Percentiles rank a stretch among this genome's conserved stretches.
Evolutionary conservation across 225 moss, liverwort and hornwort species (phyloP).

Genomic region (Lunularia cruciata): DNA sequence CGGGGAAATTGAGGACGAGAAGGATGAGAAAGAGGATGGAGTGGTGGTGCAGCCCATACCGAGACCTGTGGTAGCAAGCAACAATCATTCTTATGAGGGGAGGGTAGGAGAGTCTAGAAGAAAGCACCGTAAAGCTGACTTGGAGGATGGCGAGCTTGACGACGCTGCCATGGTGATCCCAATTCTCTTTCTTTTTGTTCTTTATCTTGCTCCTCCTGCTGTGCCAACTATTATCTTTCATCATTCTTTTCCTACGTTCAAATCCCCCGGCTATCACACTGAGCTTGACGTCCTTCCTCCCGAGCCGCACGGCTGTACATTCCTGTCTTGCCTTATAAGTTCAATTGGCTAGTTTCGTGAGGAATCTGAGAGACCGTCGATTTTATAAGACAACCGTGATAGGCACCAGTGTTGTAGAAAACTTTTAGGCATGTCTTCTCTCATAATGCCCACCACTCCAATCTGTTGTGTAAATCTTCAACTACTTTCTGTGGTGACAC

Average conservation of each 20-base stretch:
- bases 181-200: conserved; percentile 43
- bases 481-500: background rate
- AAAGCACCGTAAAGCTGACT: conserved; percentile 81
- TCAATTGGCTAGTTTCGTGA: conserved; percentile 22
- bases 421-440: conserved; percentile 7
- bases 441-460: background rate
- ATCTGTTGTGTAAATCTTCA: background rate
- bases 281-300: conserved; percentile 15
- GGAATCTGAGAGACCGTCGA: conserved; percentile 7
- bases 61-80: conserved; percentile 33
- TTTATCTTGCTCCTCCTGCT: conserved; percentile 40
- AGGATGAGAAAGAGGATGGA: conserved; percentile 59
- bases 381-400: conserved; percentile 6
- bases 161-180: conserved; percentile 99
- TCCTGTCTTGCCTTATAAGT: conserved; percentile 31
- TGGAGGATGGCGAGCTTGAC: conserved; percentile 99
- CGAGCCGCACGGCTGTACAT: conserved; percentile 21
- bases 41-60: conserved; percentile 50
- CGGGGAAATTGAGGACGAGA: conserved; percentile 57
- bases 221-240: conserved; percentile 26
- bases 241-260: conserved; percentile 22
- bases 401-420: conserved; percentile 2
- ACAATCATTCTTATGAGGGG: conserved; percentile 28
- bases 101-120: conserved; percentile 59
- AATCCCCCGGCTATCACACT: conserved; percentile 7